Percentiles rank a stretch among this genome's conserved stretches.
Conservation (phyloP, 2,329 filamentous ascomycete genomes). For the Gnomoniopsis smithogilvyi region DNA sequence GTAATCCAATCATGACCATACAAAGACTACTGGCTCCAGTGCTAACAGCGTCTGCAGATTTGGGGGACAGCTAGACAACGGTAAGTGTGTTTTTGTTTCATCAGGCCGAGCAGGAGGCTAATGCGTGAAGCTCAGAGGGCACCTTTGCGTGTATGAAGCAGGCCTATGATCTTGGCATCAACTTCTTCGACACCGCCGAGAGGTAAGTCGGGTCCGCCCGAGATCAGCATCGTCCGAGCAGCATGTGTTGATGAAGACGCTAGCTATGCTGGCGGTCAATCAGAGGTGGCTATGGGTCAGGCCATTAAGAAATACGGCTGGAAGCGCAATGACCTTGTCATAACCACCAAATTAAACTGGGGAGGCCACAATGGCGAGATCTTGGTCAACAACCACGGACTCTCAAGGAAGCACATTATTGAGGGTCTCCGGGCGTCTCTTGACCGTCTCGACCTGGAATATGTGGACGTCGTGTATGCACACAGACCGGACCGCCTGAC, state of each 20-base stretch:
- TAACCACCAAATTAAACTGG: constrained; percentile 65
- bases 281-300: constrained; percentile 61
- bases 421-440: constrained; percentile 58
- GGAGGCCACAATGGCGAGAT: constrained; percentile 58
- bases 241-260: background rate
- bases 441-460: constrained; percentile 52
- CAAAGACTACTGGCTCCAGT: constrained; percentile 29
- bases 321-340: constrained; percentile 59
- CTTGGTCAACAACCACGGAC: constrained; percentile 57
- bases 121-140: constrained; percentile 38
- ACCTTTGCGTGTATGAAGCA: constrained; percentile 61
- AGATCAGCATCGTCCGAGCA: background rate
- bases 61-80: constrained; percentile 29
- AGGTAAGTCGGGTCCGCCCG: constrained; percentile 20
- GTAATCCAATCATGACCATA: constrained; percentile 25
- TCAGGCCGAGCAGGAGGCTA: background rate
- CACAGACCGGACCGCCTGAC: constrained; percentile 66
- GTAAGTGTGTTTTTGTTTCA: constrained; percentile 17
- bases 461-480: constrained; percentile 68
- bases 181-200: constrained; percentile 63
- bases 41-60: constrained; percentile 21
- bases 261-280: constrained; percentile 56
- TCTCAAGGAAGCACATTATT: constrained; percentile 59
- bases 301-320: constrained; percentile 60
- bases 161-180: constrained; percentile 58